Evolutionary conservation across 768 basidiomycete species (phyloP).

Genomic region (Auricularia auricula-judae): DNA sequence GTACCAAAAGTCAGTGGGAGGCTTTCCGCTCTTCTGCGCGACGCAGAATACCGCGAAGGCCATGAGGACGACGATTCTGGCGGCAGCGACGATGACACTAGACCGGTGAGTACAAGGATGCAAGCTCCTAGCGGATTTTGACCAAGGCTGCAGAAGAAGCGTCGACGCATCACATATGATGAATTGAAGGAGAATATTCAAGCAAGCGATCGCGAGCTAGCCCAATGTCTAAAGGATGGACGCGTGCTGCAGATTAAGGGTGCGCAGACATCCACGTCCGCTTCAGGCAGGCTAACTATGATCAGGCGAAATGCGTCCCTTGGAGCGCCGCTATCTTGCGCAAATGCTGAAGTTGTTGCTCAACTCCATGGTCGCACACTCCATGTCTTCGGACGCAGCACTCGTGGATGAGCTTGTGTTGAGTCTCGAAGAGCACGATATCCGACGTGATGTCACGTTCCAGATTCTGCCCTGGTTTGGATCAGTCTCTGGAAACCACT

Average conservation of each 20-base stretch:
- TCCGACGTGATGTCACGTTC: conserved; percentile 44
- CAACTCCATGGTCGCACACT: conserved; percentile 56
- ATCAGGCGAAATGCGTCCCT: conserved; percentile 61
- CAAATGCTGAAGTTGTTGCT: conserved; percentile 67
- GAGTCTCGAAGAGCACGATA: conserved; percentile 61
- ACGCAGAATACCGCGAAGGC: conserved; percentile 51
- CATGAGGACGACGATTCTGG: conserved; percentile 23
- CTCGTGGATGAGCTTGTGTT: conserved; percentile 38
- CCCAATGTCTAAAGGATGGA: conserved; percentile 47
- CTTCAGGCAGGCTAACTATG: conserved; percentile 1
- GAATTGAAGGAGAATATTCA: conserved; percentile 59
- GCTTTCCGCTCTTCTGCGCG: neutral
- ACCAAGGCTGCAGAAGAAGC: neutral
- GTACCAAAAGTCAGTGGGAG: conserved; percentile 50
- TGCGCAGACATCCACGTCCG: conserved; percentile 16
- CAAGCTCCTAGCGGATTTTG: neutral
- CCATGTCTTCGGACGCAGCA: conserved; percentile 42
- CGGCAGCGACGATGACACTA: conserved; percentile 24
- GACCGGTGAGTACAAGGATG: neutral
- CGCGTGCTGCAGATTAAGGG: conserved; percentile 68
- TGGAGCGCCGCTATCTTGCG: conserved; percentile 54
- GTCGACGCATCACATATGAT: conserved; percentile 38
- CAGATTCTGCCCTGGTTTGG: conserved; percentile 86
- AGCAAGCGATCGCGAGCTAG: conserved; percentile 71
- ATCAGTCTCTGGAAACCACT: conserved; percentile 20